These are phyloP conservation scores for Strobilomyces dryophilus DNA, from an alignment of 768 basidiomycete species.

Conservation along the genomic window DNA sequence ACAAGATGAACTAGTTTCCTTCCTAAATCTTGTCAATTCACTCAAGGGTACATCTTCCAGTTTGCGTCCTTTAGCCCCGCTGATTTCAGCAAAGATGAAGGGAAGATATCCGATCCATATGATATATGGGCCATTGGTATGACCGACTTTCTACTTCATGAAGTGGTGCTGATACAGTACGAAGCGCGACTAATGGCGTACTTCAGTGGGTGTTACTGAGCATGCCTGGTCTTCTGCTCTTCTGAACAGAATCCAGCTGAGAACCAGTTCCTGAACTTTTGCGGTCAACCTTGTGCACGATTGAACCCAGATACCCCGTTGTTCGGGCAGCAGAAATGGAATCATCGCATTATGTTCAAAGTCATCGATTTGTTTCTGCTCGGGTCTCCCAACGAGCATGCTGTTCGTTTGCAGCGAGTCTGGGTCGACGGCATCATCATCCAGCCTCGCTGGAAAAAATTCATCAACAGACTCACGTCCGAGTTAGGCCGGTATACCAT, in stretches of 20 bases:
- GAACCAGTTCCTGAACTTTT: conserved; percentile 13
- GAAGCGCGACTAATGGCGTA: conserved; percentile 11
- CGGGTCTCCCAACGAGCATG: conserved; percentile 4
- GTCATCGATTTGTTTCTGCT: neutral
- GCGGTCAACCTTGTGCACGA: conserved; percentile 9
- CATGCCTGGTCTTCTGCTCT: neutral
- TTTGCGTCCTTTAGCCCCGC: neutral
- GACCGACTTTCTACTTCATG: neutral
- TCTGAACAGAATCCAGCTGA: neutral
- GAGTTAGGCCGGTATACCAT: conserved; percentile 12
- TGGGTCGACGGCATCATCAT: conserved; percentile 11
- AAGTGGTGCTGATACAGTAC: neutral
- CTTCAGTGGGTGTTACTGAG: conserved; percentile 6
- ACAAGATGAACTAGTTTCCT: conserved; percentile 5
- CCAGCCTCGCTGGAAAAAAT: conserved; percentile 12
- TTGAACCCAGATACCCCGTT: conserved; percentile 8
- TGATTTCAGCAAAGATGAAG: conserved; percentile 1
- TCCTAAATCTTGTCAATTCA: conserved; percentile 12
- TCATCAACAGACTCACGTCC: conserved; percentile 2
- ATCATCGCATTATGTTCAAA: neutral
- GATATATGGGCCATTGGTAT: conserved; percentile 16
- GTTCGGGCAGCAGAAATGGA: conserved; percentile 9
- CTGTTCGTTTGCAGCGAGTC: conserved; percentile 9
- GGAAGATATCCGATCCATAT: neutral
- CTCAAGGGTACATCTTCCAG: too few species aligned